Evolutionary conservation across 495 filamentous ascomycete species (phyloP).

Genomic region (Penicillium simplicissimum): DNA sequence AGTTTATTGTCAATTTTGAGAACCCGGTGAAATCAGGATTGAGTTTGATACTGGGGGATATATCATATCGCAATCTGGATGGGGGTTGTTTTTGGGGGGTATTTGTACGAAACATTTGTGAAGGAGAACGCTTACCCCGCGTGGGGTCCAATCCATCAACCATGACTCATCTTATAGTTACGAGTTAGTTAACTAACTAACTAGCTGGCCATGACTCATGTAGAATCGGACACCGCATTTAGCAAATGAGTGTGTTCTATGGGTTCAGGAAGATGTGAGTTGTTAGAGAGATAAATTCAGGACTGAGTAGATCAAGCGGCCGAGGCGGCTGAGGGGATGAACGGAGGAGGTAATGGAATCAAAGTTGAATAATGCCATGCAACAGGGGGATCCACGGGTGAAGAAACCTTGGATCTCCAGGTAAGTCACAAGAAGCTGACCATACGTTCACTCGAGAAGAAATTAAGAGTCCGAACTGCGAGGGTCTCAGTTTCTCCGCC

Average conservation of each 20-base stretch:
- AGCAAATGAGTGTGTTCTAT: not conserved
- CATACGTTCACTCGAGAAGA: no score
- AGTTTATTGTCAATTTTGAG: no score
- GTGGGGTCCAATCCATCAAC: not conserved
- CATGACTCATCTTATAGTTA: not conserved
- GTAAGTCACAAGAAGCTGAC: no score
- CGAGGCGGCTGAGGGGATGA: not conserved
- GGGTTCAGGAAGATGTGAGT: not conserved
- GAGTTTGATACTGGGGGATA: no score
- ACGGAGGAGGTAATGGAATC: not conserved
- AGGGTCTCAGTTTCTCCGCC: not conserved
- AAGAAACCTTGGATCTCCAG: not conserved
- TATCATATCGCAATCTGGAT: not conserved
- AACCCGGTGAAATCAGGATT: no score
- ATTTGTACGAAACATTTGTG: not conserved
- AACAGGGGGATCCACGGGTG: not conserved
- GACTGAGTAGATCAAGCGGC: not conserved
- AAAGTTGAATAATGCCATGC: not conserved
- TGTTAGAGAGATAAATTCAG: not conserved
- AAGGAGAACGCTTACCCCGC: not conserved
- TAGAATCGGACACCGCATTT: not conserved
- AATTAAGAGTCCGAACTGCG: no score
- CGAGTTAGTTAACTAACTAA: no score
- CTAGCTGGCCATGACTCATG: not conserved
- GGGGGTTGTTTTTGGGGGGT: not conserved